Percentiles rank a stretch among this genome's conserved stretches.
Conservation (phyloP, 2,329 filamentous ascomycete genomes). For the Alternaria angustiovoidea region DNA sequence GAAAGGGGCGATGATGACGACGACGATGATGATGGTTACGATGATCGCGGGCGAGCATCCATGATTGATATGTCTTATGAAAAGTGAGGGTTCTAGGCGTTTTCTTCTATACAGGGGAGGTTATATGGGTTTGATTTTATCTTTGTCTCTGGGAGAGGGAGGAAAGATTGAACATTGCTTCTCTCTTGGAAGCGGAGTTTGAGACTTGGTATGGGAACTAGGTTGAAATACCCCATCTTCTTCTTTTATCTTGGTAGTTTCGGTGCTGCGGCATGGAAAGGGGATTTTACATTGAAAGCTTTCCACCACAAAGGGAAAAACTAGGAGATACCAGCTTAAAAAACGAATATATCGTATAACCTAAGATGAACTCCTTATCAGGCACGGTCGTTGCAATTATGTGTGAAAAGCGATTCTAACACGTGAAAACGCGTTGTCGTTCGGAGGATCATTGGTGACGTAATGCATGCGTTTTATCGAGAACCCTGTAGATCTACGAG, state of each 20-base stretch:
- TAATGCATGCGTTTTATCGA: slow-evolving; percentile 2
- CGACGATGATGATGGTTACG: background rate
- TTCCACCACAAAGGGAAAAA: too few relatives aligned
- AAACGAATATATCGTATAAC: background rate
- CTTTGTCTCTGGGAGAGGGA: too few relatives aligned
- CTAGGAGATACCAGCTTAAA: too few relatives aligned
- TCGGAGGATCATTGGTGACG: slow-evolving; percentile 5
- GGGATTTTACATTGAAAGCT: background rate
- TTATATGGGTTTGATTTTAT: background rate
- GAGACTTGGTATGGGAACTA: background rate
- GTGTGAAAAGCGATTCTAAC: background rate
- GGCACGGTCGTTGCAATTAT: background rate
- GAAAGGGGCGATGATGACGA: background rate
- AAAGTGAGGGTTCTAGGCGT: slow-evolving; percentile 22
- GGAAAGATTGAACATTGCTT: background rate
- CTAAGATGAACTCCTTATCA: too few relatives aligned
- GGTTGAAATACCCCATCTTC: slow-evolving; percentile 11
- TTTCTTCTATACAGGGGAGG: background rate
- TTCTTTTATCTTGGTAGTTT: background rate
- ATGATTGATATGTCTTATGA: slow-evolving; percentile 25
- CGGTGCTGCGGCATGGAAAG: background rate
- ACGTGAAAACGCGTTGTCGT: background rate
- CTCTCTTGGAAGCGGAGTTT: background rate
- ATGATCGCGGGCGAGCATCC: slow-evolving; percentile 12
- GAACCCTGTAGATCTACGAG: background rate